phyloP scores from a whole-genome alignment of 768 basidiomycete species.

The Pleurotus pulmonarius region DNA sequence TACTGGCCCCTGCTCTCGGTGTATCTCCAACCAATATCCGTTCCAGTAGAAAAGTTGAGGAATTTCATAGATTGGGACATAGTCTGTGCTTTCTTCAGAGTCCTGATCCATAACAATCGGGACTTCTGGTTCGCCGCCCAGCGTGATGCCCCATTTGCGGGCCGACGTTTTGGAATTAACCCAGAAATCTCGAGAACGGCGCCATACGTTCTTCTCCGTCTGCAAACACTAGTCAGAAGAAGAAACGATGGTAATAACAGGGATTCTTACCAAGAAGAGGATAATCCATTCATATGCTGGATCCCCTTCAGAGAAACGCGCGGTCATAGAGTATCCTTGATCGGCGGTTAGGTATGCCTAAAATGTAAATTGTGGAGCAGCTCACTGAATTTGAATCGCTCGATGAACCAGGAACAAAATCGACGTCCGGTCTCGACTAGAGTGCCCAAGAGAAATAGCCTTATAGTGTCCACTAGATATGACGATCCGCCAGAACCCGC shows the following conservation, averaged over 20 bases:
- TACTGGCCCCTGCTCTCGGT: slow-evolving; percentile 13
- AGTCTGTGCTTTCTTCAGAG: slow-evolving; percentile 30
- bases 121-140: slow-evolving; percentile 15
- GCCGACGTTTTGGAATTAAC: slow-evolving; percentile 36
- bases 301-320: slow-evolving; percentile 42
- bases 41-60: slow-evolving; percentile 43
- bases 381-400: slow-evolving; percentile 34
- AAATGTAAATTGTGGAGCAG: background rate
- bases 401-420: slow-evolving; percentile 22
- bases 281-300: slow-evolving; percentile 49
- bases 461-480: slow-evolving; percentile 5
- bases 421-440: slow-evolving; percentile 11
- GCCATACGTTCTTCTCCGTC: slow-evolving; percentile 43
- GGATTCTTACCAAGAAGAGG: too few relatives aligned
- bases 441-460: slow-evolving; percentile 5
- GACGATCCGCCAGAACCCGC: background rate
- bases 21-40: slow-evolving; percentile 39
- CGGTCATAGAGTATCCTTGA: slow-evolving; percentile 41
- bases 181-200: slow-evolving; percentile 33
- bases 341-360: background rate
- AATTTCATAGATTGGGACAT: slow-evolving; percentile 34
- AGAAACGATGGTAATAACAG: too few relatives aligned
- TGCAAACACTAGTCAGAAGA: too few relatives aligned
- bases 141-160: slow-evolving; percentile 34
- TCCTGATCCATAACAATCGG: background rate